phyloP scores from a whole-genome alignment of 768 basidiomycete genomes.

The Lactarius hatsudake region DNA sequence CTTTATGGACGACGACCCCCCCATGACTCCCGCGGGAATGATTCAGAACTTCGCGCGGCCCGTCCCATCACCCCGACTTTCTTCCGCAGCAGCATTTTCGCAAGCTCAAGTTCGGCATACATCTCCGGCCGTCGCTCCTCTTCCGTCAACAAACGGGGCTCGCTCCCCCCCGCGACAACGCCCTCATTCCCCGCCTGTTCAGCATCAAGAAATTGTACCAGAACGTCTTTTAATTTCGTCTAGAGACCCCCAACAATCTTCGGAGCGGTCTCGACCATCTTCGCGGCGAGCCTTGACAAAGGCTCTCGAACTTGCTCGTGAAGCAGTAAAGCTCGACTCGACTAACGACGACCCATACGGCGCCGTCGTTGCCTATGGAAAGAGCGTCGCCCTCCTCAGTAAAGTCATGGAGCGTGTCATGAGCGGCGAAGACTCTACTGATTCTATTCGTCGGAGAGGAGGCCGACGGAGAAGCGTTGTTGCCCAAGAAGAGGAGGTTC shows the following conservation, averaged over 20 bases:
- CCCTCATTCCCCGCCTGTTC: slow-evolving; percentile 28
- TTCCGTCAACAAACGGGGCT: slow-evolving; percentile 49
- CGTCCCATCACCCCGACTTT: slow-evolving; percentile 47
- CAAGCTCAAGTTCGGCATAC: slow-evolving; percentile 44
- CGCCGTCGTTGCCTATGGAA: slow-evolving; percentile 85
- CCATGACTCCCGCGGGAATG: slow-evolving; percentile 26
- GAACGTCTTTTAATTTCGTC: slow-evolving; percentile 47
- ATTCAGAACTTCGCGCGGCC: slow-evolving; percentile 35
- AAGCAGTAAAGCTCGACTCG: slow-evolving; percentile 85
- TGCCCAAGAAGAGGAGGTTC: slow-evolving; percentile 90
- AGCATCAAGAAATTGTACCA: slow-evolving; percentile 41
- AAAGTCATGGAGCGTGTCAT: slow-evolving; percentile 92
- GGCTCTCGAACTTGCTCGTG: slow-evolving; percentile 83
- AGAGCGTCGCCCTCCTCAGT: slow-evolving; percentile 80
- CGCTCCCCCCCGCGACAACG: slow-evolving; percentile 56
- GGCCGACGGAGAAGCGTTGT: slow-evolving; percentile 73
- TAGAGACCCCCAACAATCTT: slow-evolving; percentile 40
- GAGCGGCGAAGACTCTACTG: slow-evolving; percentile 78
- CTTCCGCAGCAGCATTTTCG: slow-evolving; percentile 61
- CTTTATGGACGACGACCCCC: slow-evolving; percentile 29
- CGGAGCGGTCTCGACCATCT: slow-evolving; percentile 61
- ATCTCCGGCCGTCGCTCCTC: slow-evolving; percentile 33
- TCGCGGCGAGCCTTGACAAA: slow-evolving; percentile 83
- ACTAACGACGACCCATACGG: slow-evolving; percentile 86
- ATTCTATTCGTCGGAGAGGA: slow-evolving; percentile 52